Evolutionary conservation across 1,284 basidiomycete species (phyloP).

Genomic region (Cutaneotrichosporon cutaneum): DNA sequence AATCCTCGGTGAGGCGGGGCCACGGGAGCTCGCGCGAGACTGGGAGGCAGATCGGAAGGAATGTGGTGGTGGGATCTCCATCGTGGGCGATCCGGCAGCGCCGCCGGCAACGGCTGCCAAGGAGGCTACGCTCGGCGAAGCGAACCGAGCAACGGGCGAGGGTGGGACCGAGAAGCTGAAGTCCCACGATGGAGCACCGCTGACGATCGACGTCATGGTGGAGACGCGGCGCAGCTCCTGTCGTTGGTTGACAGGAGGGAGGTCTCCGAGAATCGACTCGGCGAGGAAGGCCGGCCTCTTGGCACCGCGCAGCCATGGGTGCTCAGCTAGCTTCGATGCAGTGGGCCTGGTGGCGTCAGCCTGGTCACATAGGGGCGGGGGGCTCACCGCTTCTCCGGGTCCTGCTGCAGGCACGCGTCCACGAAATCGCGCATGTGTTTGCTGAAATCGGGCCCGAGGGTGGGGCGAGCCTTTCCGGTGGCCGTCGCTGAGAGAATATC

Average conservation of each 20-base stretch:
- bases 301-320: conserved; percentile 39
- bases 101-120: conserved; percentile 3
- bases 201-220: conserved; percentile 35
- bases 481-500: conserved; percentile 18
- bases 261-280: conserved; percentile 32
- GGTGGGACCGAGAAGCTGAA: conserved; percentile 37
- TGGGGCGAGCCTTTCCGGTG: conserved; percentile 6
- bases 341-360: conserved; percentile 28
- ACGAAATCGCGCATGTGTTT: conserved; percentile 88
- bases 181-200: conserved; percentile 44
- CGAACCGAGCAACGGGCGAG: conserved; percentile 29
- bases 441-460: conserved; percentile 54
- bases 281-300: conserved; percentile 40
- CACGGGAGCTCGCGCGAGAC: conserved; percentile 22
- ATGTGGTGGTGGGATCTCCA: conserved; percentile 22
- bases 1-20: conserved; percentile 33
- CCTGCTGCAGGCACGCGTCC: conserved; percentile 74
- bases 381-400: conserved; percentile 68
- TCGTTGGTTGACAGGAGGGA: conserved; percentile 35
- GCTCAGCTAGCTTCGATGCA: conserved; percentile 29
- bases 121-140: conserved; percentile 17
- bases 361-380: too few species aligned
- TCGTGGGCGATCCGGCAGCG: conserved; percentile 4
- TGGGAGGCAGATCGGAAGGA: conserved; percentile 8
- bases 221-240: conserved; percentile 46